A percentile compares a stretch with the other conserved stretches of the same genome.
Conservation (phyloP, 2,329 filamentous ascomycete species). For the Penicillium sp. region DNA sequence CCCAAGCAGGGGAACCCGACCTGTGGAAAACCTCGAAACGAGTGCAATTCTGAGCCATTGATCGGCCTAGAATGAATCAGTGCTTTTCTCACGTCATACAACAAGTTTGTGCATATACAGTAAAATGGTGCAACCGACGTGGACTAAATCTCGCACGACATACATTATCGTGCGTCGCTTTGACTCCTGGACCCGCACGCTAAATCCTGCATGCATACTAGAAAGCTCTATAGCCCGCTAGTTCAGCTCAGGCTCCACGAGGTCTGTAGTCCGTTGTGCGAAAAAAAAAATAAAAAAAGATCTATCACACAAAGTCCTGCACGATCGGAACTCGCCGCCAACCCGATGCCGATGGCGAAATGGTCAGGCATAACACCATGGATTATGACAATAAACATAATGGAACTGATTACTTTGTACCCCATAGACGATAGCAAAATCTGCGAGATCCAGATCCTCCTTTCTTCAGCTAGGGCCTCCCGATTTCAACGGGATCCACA, state of each 20-base stretch:
- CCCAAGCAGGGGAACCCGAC: neutral
- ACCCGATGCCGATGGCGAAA: neutral
- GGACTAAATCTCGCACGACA: neutral
- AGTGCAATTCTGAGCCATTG: neutral
- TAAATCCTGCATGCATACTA: neutral
- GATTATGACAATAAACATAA: neutral
- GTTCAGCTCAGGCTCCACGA: neutral
- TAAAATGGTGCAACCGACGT: neutral
- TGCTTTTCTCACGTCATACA: neutral
- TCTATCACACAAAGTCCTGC: neutral
- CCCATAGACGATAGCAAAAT: neutral
- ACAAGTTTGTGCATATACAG: neutral
- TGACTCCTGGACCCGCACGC: neutral
- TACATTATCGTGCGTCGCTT: neutral
- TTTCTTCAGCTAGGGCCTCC: neutral
- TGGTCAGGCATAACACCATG: neutral
- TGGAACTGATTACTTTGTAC: neutral
- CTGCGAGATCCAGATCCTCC: neutral
- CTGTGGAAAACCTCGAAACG: neutral
- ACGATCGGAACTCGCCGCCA: neutral
- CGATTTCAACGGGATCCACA: neutral
- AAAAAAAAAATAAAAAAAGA: neutral
- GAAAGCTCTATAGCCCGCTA: neutral
- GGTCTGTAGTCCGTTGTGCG: neutral
- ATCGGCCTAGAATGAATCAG: neutral